phyloP scores from a whole-genome alignment of 345 rosid species.

The Dipteronia dyeriana region DNA sequence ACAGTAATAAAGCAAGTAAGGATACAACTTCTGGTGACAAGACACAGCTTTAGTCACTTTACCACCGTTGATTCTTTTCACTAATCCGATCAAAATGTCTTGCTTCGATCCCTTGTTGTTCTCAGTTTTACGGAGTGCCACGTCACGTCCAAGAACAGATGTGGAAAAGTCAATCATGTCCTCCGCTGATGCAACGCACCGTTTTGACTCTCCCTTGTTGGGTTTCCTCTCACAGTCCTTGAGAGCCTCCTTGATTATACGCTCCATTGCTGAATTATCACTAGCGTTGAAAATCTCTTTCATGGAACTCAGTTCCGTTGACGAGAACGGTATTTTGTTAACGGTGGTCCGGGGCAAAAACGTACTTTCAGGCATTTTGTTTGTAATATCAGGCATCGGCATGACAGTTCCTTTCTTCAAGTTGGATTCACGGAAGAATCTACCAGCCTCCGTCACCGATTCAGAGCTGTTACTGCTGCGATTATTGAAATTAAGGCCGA shows the following conservation, averaged over 20 bases:
- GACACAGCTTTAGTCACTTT: neutral
- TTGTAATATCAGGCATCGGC: neutral
- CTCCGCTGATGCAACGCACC: neutral
- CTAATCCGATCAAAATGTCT: neutral
- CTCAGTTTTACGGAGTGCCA: neutral
- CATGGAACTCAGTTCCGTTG: neutral
- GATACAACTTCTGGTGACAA: slow-evolving; percentile 3
- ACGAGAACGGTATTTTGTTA: neutral
- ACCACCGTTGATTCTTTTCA: neutral
- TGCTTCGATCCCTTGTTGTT: neutral
- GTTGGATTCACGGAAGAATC: neutral
- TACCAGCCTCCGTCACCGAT: neutral
- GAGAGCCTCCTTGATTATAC: neutral
- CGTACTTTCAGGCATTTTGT: neutral
- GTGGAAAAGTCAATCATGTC: slow-evolving; percentile 23
- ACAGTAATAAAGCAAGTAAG: slow-evolving; percentile 39
- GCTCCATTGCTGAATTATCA: neutral
- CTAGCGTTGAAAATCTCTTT: neutral
- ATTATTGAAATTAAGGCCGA: neutral
- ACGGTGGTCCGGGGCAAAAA: neutral
- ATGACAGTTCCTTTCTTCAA: neutral
- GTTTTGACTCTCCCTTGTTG: neutral
- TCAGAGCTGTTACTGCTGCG: neutral
- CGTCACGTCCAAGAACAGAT: neutral
- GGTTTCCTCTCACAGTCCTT: neutral